phyloP scores from a whole-genome alignment of 169 alveolate genomes.

The Neospora caninum region DNA sequence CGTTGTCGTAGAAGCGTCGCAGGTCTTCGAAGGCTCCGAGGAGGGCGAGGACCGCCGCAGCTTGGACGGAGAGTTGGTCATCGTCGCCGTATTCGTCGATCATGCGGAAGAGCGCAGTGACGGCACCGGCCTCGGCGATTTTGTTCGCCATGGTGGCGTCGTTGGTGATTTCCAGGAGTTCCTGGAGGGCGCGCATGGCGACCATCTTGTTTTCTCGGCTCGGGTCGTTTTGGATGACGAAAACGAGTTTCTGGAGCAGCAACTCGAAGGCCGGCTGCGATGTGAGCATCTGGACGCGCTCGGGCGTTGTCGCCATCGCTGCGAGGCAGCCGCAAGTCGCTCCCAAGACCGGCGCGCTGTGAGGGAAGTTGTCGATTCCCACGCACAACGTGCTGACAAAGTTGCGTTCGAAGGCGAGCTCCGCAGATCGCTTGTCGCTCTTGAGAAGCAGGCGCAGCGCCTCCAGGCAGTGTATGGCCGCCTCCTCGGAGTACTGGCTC shows the following conservation, averaged over 20 bases:
- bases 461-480: conserved; percentile 64
- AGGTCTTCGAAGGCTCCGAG: conserved; percentile 63
- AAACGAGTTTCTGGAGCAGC: conserved; percentile 77
- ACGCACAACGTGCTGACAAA: conserved; percentile 82
- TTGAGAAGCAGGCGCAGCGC: conserved; percentile 82
- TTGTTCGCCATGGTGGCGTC: conserved; percentile 62
- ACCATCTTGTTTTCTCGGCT: conserved; percentile 75
- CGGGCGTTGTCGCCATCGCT: conserved; percentile 86
- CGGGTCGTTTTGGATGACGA: conserved; percentile 77
- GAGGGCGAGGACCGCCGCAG: conserved; percentile 63
- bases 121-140: conserved; percentile 67
- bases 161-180: conserved; percentile 73
- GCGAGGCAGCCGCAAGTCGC: conserved; percentile 90
- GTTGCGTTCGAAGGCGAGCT: conserved; percentile 82
- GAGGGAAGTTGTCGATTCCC: conserved; percentile 83
- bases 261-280: conserved; percentile 82
- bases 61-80: conserved; percentile 57
- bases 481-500: conserved; percentile 58
- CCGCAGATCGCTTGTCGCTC: conserved; percentile 86
- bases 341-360: conserved; percentile 83
- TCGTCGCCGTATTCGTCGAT: conserved; percentile 66
- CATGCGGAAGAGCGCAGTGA: conserved; percentile 57
- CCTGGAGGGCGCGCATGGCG: conserved; percentile 75
- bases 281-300: conserved; percentile 82
- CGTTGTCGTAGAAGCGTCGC: conserved; percentile 66